Percentiles rank a stretch among this genome's conserved stretches.
phyloP scores from a whole-genome alignment of 2,329 filamentous ascomycete species.

The Fusarium kyushuense region DNA sequence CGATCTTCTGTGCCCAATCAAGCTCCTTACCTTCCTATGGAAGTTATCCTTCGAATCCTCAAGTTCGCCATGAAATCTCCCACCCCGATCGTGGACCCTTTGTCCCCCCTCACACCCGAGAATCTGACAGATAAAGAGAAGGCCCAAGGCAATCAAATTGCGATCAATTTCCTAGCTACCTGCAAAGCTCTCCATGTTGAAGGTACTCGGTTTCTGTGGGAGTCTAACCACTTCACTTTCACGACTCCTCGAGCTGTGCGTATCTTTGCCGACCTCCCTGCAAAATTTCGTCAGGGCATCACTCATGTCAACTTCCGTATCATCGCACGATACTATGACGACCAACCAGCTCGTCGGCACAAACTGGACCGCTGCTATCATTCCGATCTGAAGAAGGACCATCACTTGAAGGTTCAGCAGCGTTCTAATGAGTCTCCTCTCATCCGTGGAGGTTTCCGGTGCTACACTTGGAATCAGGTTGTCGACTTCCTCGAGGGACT shows the following conservation, averaged over 20 bases:
- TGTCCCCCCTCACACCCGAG: slow-evolving; percentile 59
- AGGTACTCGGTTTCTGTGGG: slow-evolving; percentile 63
- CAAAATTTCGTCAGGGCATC: slow-evolving; percentile 58
- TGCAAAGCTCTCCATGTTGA: slow-evolving; percentile 64
- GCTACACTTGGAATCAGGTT: slow-evolving; percentile 67
- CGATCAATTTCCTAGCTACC: slow-evolving; percentile 65
- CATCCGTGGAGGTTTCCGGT: slow-evolving; percentile 64
- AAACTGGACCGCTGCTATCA: slow-evolving; percentile 59
- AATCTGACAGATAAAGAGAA: slow-evolving; percentile 60
- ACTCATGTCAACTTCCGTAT: slow-evolving; percentile 63
- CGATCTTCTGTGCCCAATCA: slow-evolving; percentile 48
- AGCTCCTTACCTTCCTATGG: slow-evolving; percentile 62
- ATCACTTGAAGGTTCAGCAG: slow-evolving; percentile 57
- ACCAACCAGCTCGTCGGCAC: slow-evolving; percentile 57
- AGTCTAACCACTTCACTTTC: slow-evolving; percentile 66
- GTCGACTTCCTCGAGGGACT: slow-evolving; percentile 65
- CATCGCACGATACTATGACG: slow-evolving; percentile 68
- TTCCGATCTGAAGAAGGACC: slow-evolving; percentile 56
- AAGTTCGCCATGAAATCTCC: slow-evolving; percentile 63
- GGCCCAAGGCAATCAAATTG: slow-evolving; percentile 60
- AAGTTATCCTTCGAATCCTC: slow-evolving; percentile 65
- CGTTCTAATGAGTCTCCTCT: slow-evolving; percentile 61
- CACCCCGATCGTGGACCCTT: slow-evolving; percentile 65
- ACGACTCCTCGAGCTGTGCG: slow-evolving; percentile 64
- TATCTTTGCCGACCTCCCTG: slow-evolving; percentile 61